These are phyloP conservation scores for Talaromyces atroroseus DNA, from an alignment of 2,329 filamentous ascomycete genomes.

Conservation along the genomic window DNA sequence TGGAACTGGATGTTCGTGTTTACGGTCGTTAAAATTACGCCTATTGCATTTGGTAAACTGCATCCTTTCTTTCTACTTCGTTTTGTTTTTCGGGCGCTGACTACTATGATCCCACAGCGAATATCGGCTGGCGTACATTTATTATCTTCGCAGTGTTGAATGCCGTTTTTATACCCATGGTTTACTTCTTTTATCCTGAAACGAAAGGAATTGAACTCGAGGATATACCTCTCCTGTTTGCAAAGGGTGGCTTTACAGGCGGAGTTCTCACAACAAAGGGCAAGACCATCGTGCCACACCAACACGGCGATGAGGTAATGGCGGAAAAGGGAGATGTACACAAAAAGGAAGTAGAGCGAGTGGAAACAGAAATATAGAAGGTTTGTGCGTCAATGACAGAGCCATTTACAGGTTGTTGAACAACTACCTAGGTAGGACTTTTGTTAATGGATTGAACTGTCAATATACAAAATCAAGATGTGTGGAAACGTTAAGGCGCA, in stretches of 20 bases:
- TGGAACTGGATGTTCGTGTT: conserved; percentile 35
- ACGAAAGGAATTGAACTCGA: conserved; percentile 60
- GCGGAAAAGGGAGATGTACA: conserved; percentile 38
- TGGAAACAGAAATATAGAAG: neutral
- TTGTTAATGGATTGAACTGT: no score
- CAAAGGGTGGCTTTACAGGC: conserved; percentile 31
- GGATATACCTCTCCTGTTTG: conserved; percentile 53
- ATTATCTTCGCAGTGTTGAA: conserved; percentile 25
- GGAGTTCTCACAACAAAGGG: conserved; percentile 30
- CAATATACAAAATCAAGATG: no score
- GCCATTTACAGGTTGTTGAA: neutral
- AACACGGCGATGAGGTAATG: conserved; percentile 19
- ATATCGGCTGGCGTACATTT: conserved; percentile 29
- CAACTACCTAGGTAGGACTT: neutral
- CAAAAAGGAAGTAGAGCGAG: neutral
- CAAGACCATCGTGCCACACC: conserved; percentile 15
- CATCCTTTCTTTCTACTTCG: neutral
- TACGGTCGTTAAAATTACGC: conserved; percentile 25
- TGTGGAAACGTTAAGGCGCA: no score
- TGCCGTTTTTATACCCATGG: conserved; percentile 41
- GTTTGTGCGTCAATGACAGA: neutral
- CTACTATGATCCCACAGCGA: conserved; percentile 18
- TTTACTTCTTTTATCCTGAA: conserved; percentile 61
- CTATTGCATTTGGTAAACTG: conserved; percentile 14
- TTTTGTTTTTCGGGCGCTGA: neutral